A percentile compares a stretch with the other conserved stretches of the same genome.
These are phyloP conservation scores for Radiomyces spectabilis DNA, from an alignment of 192 early-diverging fungal genomes.

Conservation along the genomic window DNA sequence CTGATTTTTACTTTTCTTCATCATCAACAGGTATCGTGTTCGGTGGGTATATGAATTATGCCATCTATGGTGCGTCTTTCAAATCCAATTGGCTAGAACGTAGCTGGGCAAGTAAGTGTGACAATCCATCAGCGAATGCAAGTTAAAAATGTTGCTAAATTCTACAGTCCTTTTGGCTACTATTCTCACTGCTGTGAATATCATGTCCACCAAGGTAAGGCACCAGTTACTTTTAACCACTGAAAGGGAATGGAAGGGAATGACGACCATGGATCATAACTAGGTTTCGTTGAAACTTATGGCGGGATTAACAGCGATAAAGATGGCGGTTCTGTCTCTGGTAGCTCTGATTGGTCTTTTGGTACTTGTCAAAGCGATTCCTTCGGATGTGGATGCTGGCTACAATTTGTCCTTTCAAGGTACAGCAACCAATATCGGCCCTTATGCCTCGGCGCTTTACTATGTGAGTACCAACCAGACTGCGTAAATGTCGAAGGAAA, in stretches of 20 bases:
- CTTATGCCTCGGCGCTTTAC: slow-evolving; percentile 23
- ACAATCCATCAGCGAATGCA: neutral
- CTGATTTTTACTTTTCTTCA: too few relatives aligned
- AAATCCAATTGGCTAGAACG: slow-evolving; percentile 14
- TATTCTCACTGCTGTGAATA: slow-evolving; percentile 10
- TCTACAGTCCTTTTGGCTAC: slow-evolving; percentile 12
- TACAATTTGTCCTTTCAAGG: slow-evolving; percentile 22
- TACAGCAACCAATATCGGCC: slow-evolving; percentile 7
- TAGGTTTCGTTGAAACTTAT: slow-evolving; percentile 13
- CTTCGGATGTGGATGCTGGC: neutral
- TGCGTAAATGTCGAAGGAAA: neutral
- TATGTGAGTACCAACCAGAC: too few relatives aligned
- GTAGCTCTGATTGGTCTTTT: slow-evolving; percentile 6
- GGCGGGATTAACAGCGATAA: slow-evolving; percentile 16
- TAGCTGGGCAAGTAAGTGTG: slow-evolving; percentile 21
- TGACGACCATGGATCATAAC: neutral
- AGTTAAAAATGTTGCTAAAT: neutral
- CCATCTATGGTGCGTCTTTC: slow-evolving; percentile 5
- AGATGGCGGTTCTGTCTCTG: slow-evolving; percentile 10
- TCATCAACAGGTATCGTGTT: slow-evolving; percentile 26
- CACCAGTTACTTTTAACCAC: neutral
- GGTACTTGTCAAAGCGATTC: slow-evolving; percentile 5
- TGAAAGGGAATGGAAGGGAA: neutral
- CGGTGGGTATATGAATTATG: slow-evolving; percentile 19
- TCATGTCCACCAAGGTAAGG: slow-evolving; percentile 17